These are phyloP conservation scores for Pelagophyceae sp. DNA, from an alignment of 352 stramenopile species.

Conservation along the genomic window DNA sequence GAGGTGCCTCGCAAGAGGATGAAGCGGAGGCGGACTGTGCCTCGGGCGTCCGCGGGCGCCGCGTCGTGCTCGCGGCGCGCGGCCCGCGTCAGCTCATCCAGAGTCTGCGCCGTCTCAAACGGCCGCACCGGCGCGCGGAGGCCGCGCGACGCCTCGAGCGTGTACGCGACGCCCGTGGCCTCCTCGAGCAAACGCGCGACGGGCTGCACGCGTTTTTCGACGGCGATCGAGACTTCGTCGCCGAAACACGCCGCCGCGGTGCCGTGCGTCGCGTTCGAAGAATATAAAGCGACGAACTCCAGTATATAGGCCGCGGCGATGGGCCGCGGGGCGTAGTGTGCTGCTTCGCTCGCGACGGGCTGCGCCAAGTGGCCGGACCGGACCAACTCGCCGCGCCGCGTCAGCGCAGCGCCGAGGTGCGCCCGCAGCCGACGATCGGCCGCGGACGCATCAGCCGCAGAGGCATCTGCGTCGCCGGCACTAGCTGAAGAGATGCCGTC, in stretches of 20 bases:
- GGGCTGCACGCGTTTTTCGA: neutral
- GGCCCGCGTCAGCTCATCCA: neutral
- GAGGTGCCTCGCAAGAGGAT: neutral
- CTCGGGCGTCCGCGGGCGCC: neutral
- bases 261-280: too few species aligned
- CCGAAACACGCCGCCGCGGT: neutral
- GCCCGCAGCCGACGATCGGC: too few species aligned
- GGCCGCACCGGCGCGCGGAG: neutral
- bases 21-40: neutral
- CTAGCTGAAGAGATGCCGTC: too few species aligned
- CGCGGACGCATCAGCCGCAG: too few species aligned
- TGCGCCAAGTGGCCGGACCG: neutral
- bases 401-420: too few species aligned
- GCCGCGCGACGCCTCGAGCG: neutral
- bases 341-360: too few species aligned
- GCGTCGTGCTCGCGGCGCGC: neutral
- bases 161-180: neutral
- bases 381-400: too few species aligned
- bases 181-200: neutral
- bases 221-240: neutral
- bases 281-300: too few species aligned
- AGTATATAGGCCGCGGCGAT: too few species aligned
- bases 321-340: too few species aligned
- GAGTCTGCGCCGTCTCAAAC: neutral
- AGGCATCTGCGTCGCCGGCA: too few species aligned